Evolutionary conservation across 2,329 filamentous ascomycete genomes (phyloP), one percentile per base, ranked within the genome.

Genomic region (Emmonsiellopsis sp.): DNA sequence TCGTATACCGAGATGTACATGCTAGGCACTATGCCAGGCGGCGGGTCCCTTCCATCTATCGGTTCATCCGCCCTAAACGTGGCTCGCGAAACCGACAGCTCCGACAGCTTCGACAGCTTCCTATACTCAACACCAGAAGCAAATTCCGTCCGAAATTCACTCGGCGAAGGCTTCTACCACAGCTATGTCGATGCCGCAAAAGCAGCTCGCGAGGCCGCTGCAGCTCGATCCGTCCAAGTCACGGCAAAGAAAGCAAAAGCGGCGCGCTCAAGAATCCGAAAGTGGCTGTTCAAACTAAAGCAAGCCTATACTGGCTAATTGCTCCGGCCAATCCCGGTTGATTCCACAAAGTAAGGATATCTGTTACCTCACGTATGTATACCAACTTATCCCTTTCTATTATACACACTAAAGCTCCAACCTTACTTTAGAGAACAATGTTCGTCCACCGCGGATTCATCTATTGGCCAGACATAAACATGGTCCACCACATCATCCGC

Each of bases 1-100:
- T 41, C 55, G 46, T 57, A 55, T 34, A 57, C 53, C 15, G 50
- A 55, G 32, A 42, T 57, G 50, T 53, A 45, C 42, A 55, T 49
- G 37, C 30, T 52, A 26, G 55, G 52, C n/a, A 20, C 38, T 35
- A 53, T 46, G 10, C 53, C 46, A 20, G 32, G 52, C 20, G 9
- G 42, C 26, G 55, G 50, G 34, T 40, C 32, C 13, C 52, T 54
- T 2, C 55, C 55, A 26, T 38, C 52, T 10, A 56, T 56, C 52
- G 55, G 55, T 41, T 54, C 52, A 7, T 47, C 52, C 34, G 49
- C 52, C 49, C 44, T 49, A 34, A 45, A 54, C 20, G 15, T 44
- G 42, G 26, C 30, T 4, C 30, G 32, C 48, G 50, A 55, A 48
- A 42, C 53, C 34, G 50, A 20, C n/a, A 20, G 30, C 15, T 9